Evolutionary conservation across 2,329 filamentous ascomycete species (phyloP).

Genomic region (Aspergillus bombycis): DNA sequence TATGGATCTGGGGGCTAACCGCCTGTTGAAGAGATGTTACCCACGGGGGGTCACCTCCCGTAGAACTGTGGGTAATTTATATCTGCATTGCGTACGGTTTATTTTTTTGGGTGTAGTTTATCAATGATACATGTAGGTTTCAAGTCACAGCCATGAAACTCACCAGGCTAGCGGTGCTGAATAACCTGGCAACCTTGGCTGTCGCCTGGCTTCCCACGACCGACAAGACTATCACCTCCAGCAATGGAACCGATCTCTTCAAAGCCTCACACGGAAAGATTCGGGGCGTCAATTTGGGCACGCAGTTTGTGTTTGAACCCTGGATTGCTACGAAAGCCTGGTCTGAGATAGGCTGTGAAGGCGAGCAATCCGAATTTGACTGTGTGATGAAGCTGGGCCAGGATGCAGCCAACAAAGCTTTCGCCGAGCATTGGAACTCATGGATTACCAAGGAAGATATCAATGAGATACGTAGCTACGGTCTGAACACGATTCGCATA

Average conservation of each 20-base stretch:
- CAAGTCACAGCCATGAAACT: background rate
- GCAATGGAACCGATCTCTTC: constrained; percentile 31
- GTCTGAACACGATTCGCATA: constrained; percentile 58
- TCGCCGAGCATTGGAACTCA: constrained; percentile 54
- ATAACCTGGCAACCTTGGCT: background rate
- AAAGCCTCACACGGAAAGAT: constrained; percentile 43
- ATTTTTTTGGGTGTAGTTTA: background rate
- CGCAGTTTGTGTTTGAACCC: constrained; percentile 57
- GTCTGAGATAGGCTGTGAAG: constrained; percentile 52
- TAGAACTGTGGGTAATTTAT: background rate
- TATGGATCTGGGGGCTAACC: background rate
- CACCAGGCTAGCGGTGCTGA: background rate
- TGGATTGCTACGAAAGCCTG: constrained; percentile 56
- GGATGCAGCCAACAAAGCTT: constrained; percentile 49
- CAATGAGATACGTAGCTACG: constrained; percentile 52
- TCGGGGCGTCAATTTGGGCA: constrained; percentile 59
- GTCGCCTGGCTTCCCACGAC: constrained; percentile 31
- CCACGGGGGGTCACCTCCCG: background rate
- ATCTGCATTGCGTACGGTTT: background rate
- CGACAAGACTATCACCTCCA: constrained; percentile 29
- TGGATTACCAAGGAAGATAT: constrained; percentile 57
- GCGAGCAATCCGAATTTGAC: constrained; percentile 56
- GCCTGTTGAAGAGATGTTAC: background rate
- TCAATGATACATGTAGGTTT: background rate
- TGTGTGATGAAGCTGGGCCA: constrained; percentile 56